Conservation (phyloP, 345 rosid species). For the Salix koriyanagi region DNA sequence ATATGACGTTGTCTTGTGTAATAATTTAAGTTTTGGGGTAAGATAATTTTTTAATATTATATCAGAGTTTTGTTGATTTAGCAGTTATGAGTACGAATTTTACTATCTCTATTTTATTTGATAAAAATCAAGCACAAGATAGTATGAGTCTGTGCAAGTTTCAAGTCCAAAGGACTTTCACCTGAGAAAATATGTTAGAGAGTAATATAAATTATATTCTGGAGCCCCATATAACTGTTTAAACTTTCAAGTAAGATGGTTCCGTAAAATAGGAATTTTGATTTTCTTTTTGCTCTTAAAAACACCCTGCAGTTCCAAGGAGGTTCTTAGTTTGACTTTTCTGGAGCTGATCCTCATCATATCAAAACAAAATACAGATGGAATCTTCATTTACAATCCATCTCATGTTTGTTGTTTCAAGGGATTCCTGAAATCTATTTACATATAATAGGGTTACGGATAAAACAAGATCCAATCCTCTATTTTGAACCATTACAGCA, state of each 20-base stretch:
- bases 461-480: background rate
- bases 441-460: background rate
- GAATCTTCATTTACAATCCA: background rate
- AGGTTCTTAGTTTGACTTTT: too few relatives aligned
- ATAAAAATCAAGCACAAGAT: too few relatives aligned
- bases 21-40: too few relatives aligned
- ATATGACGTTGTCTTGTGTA: too few relatives aligned
- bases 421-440: background rate
- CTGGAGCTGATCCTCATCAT: background rate
- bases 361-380: background rate
- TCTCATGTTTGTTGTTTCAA: background rate
- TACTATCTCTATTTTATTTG: too few relatives aligned
- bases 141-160: rapidly evolving
- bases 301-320: too few relatives aligned
- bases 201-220: too few relatives aligned
- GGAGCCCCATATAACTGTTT: rapidly evolving
- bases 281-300: too few relatives aligned
- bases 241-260: rapidly evolving
- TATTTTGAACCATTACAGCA: background rate
- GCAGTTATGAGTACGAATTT: rapidly evolving
- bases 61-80: rapidly evolving
- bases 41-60: too few relatives aligned
- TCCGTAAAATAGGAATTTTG: too few relatives aligned
- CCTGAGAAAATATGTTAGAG: too few relatives aligned
- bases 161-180: too few relatives aligned